A percentile compares a stretch with the other conserved stretches of the same genome.
phyloP scores from a whole-genome alignment of 371 early-diverging fungal genomes.

The Apophysomyces ossiformis region DNA sequence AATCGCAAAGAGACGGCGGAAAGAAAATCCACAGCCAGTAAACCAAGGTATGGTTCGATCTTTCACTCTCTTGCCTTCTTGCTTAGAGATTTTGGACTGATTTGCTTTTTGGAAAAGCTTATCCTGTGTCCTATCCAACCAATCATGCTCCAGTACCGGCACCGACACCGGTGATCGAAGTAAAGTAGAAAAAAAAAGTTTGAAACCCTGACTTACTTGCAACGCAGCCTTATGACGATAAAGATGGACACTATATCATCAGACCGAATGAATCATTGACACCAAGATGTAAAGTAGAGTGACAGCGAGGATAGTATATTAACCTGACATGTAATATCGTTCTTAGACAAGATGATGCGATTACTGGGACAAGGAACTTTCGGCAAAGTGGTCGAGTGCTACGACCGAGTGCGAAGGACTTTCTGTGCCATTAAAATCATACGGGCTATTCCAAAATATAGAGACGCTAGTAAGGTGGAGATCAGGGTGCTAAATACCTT shows the following conservation, averaged over 20 bases:
- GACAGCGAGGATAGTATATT: neutral
- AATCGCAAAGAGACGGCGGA: neutral
- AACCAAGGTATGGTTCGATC: neutral
- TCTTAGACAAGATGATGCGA: slow-evolving; percentile 78
- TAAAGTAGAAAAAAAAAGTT: slow-evolving; percentile 1
- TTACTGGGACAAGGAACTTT: slow-evolving; percentile 96
- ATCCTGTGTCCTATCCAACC: slow-evolving; percentile 9
- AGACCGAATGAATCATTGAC: slow-evolving; percentile 76
- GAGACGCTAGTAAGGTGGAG: slow-evolving; percentile 84
- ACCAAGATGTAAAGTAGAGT: neutral
- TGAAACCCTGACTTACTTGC: slow-evolving; percentile 3
- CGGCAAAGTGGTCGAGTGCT: slow-evolving; percentile 94
- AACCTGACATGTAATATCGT: neutral
- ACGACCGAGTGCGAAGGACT: slow-evolving; percentile 66
- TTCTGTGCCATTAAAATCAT: slow-evolving; percentile 83
- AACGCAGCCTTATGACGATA: slow-evolving; percentile 76
- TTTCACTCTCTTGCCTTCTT: neutral
- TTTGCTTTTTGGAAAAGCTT: neutral
- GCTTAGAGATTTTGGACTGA: neutral
- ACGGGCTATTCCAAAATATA: slow-evolving; percentile 86
- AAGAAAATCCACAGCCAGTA: slow-evolving; percentile 8
- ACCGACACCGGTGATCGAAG: slow-evolving; percentile 17
- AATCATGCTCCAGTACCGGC: slow-evolving; percentile 14
- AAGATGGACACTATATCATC: slow-evolving; percentile 93
- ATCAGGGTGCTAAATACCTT: slow-evolving; percentile 78